Percentiles rank a stretch among this genome's conserved stretches.
Evolutionary conservation across 78 protist genomes (phyloP).

Genomic region (Dictyostelium firmibasis): DNA sequence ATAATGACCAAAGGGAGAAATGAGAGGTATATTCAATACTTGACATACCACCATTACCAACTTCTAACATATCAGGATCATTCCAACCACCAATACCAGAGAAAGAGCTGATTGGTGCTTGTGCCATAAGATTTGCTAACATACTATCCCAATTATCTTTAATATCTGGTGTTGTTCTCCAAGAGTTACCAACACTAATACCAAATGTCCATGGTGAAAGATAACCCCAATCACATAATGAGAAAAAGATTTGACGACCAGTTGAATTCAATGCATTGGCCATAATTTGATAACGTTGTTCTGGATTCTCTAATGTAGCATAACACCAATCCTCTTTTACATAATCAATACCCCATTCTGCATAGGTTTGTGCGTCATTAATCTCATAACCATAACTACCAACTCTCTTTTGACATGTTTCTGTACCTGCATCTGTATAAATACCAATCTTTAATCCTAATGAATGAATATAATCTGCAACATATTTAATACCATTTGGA

Average conservation of each 20-base stretch:
- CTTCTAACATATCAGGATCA: conserved; percentile 85
- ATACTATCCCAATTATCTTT: conserved; percentile 69
- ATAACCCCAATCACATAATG: conserved; percentile 89
- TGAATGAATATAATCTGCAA: conserved; percentile 88
- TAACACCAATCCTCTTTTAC: conserved; percentile 89
- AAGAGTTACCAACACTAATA: conserved; percentile 67
- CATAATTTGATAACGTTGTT: conserved; percentile 78
- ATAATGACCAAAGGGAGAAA: conserved; percentile 81
- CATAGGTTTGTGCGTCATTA: conserved; percentile 83
- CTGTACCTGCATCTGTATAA: conserved; percentile 89
- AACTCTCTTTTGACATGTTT: conserved; percentile 88
- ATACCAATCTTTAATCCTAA: conserved; percentile 89
- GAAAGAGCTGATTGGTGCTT: conserved; percentile 1
- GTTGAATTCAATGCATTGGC: conserved; percentile 79
- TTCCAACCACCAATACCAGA: conserved; percentile 85
- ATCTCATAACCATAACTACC: conserved; percentile 75
- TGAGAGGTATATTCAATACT: conserved; percentile 76
- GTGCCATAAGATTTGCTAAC: conserved; percentile 30
- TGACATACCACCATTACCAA: conserved; percentile 88
- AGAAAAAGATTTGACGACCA: conserved; percentile 83
- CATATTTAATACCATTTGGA: conserved; percentile 87
- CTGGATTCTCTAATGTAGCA: conserved; percentile 3
- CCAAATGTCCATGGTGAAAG: conserved; percentile 69
- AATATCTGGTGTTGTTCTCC: conserved; percentile 85
- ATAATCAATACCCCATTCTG: conserved; percentile 85